These are phyloP conservation scores for Paecilomyces fulvus DNA, from an alignment of 2,329 filamentous ascomycete species.

Conservation along the genomic window DNA sequence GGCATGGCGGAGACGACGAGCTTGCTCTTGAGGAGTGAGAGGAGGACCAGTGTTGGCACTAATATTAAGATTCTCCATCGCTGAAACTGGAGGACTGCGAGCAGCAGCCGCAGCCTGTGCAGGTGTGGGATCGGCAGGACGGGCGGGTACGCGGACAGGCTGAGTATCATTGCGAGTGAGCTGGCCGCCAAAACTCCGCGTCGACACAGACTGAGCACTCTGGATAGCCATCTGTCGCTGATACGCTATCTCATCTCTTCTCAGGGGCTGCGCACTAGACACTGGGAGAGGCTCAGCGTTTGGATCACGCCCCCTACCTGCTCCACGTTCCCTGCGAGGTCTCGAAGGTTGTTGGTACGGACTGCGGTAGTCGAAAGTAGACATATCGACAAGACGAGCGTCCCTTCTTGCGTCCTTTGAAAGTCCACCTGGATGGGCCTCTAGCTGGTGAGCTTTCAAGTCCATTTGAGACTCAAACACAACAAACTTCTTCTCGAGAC, in stretches of 20 bases:
- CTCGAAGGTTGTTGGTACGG: conserved; percentile 59
- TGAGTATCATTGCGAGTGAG: conserved; percentile 50
- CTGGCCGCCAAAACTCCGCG: conserved; percentile 76
- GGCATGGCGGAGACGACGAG: conserved; percentile 68
- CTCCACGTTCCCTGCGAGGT: conserved; percentile 47
- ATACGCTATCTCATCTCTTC: conserved; percentile 81
- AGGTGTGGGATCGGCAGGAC: conserved; percentile 21
- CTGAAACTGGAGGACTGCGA: conserved; percentile 18
- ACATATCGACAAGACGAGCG: conserved; percentile 76
- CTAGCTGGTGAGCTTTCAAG: conserved; percentile 83
- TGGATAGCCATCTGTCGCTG: conserved; percentile 89
- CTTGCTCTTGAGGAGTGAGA: conserved; percentile 68
- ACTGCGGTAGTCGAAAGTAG: conserved; percentile 69
- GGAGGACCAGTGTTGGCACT: conserved; percentile 27
- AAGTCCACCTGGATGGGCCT: conserved; percentile 67
- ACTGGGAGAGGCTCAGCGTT: conserved; percentile 72
- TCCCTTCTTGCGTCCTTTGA: conserved; percentile 80
- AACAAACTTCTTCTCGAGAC: conserved; percentile 93
- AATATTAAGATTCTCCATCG: conserved; percentile 46
- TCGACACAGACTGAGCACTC: conserved; percentile 70
- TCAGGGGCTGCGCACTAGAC: conserved; percentile 69
- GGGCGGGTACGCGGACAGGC: conserved; percentile 40
- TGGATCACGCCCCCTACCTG: conserved; percentile 70
- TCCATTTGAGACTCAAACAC: conserved; percentile 95
- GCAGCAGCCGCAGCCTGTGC: conserved; percentile 14